A percentile compares a stretch with the other conserved stretches of the same genome.
Conservation (phyloP, 2,329 filamentous ascomycete species). For the Didymella sp. region DNA sequence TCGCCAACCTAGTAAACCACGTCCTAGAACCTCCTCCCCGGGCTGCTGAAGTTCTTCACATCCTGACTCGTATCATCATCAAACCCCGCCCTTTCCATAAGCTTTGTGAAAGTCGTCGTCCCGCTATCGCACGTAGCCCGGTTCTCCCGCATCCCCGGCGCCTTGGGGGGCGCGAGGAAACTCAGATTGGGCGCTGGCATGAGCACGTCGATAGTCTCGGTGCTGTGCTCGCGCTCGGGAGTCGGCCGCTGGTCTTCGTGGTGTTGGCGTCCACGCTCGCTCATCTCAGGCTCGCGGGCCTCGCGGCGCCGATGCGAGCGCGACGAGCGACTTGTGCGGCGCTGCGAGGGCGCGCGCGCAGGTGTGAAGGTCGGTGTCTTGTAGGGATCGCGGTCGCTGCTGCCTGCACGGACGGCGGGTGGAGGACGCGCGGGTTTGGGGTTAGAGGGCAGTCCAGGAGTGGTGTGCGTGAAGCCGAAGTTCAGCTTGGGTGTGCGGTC, state of each 20-base stretch:
- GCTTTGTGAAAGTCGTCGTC: slow-evolving; percentile 51
- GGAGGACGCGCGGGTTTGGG: slow-evolving; percentile 25
- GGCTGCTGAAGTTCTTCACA: slow-evolving; percentile 37
- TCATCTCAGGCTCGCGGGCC: slow-evolving; percentile 13
- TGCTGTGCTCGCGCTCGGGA: slow-evolving; percentile 42
- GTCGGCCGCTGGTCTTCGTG: slow-evolving; percentile 6
- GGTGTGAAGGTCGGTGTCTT: slow-evolving; percentile 41
- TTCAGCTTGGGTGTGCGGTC: slow-evolving; percentile 45
- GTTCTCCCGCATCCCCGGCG: slow-evolving; percentile 42
- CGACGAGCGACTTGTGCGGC: slow-evolving; percentile 25
- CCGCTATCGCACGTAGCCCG: slow-evolving; percentile 40
- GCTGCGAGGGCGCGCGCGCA: slow-evolving; percentile 27
- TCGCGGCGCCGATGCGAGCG: slow-evolving; percentile 11
- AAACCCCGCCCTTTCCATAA: slow-evolving; percentile 54
- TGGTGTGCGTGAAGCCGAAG: slow-evolving; percentile 30
- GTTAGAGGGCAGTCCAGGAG: slow-evolving; percentile 25
- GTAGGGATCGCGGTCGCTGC: slow-evolving; percentile 41
- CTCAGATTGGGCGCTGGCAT: slow-evolving; percentile 45
- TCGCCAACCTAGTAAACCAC: neutral
- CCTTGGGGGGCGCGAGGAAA: slow-evolving; percentile 44
- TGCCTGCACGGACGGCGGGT: slow-evolving; percentile 39
- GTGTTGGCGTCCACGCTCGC: neutral
- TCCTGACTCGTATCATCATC: slow-evolving; percentile 39
- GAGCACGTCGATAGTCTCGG: slow-evolving; percentile 55
- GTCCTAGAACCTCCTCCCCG: slow-evolving; percentile 16